Conservation (phyloP, 768 basidiomycete species). For the Russula sp. region DNA sequence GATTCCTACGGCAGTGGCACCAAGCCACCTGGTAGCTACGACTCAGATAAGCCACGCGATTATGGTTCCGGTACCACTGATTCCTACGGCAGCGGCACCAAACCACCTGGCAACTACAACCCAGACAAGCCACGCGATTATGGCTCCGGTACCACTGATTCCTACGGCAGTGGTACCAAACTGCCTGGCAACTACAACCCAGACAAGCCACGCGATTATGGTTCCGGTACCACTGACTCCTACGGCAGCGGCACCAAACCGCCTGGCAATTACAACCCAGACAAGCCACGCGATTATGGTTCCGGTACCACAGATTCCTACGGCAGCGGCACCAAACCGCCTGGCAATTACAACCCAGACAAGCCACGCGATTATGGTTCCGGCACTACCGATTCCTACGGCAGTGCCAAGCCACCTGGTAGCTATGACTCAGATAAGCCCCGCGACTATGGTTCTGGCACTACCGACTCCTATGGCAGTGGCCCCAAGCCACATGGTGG, state of each 20-base stretch:
- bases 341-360: neutral
- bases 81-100: neutral
- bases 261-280: constrained; percentile 18
- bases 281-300: constrained; percentile 23
- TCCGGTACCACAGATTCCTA: constrained; percentile 5
- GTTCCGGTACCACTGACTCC: neutral
- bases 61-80: neutral
- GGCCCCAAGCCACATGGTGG: constrained; percentile 22
- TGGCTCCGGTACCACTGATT: neutral
- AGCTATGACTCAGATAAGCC: too few species aligned
- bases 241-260: neutral
- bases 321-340: constrained; percentile 11
- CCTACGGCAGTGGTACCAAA: neutral
- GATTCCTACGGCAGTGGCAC: neutral
- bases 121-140: neutral
- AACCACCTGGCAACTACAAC: neutral
- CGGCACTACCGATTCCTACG: neutral
- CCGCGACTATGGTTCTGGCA: too few species aligned
- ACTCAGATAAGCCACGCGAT: neutral
- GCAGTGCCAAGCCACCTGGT: neutral
- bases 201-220: neutral
- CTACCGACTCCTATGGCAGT: constrained; percentile 11
- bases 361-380: neutral
- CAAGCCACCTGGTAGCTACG: neutral
- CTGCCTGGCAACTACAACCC: neutral